Conservation (phyloP, 2,329 filamentous ascomycete species). For the Sporothrix globosa region DNA sequence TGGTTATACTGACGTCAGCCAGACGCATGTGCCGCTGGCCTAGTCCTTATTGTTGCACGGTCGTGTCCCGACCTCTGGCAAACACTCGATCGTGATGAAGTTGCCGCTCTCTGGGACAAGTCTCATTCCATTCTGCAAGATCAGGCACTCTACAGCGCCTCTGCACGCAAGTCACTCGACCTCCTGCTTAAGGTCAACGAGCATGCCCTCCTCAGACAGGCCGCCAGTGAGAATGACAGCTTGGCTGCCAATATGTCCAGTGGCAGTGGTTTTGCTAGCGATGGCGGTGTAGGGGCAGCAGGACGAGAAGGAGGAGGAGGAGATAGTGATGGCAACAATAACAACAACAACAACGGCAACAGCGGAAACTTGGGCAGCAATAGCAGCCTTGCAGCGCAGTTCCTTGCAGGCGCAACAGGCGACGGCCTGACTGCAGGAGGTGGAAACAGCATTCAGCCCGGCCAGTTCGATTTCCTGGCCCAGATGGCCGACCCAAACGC, state of each 20-base stretch:
- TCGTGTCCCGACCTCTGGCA: constrained; percentile 32
- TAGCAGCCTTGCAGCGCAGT: neutral
- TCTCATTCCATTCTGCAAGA: constrained; percentile 31
- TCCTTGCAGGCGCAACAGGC: neutral
- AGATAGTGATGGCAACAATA: too few species aligned
- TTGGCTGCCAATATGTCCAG: neutral
- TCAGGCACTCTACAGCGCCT: constrained; percentile 31
- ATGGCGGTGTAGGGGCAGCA: neutral
- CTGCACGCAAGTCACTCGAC: constrained; percentile 31
- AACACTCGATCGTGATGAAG: constrained; percentile 26
- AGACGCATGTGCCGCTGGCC: constrained; percentile 33
- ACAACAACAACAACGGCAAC: neutral
- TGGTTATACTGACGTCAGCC: neutral
- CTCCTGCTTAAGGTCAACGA: constrained; percentile 32
- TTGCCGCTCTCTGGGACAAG: constrained; percentile 29
- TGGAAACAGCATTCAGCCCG: neutral
- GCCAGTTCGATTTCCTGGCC: constrained; percentile 27
- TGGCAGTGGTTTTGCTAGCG: neutral
- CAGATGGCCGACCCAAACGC: constrained; percentile 28
- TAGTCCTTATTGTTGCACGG: constrained; percentile 32
- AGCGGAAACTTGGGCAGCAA: neutral
- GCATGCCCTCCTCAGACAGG: constrained; percentile 30
- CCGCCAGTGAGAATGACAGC: constrained; percentile 1
- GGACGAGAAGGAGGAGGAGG: neutral
- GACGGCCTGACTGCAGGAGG: neutral